These are phyloP conservation scores for Metarhizium rileyi DNA, from an alignment of 2,329 filamentous ascomycete genomes.

Conservation along the genomic window DNA sequence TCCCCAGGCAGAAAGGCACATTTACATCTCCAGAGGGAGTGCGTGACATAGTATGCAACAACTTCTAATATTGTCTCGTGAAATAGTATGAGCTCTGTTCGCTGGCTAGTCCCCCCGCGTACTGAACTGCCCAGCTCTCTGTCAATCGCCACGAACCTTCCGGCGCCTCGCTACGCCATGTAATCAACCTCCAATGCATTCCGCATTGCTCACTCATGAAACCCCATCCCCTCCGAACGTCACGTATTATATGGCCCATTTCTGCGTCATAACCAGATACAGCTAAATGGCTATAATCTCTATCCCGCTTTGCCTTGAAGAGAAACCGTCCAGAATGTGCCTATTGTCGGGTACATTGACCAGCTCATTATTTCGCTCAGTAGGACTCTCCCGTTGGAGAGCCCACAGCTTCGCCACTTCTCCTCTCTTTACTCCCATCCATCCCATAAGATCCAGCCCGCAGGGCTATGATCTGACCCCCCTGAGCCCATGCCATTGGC, in stretches of 20 bases:
- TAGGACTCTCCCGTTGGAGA: not conserved
- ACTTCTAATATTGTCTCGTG: too few species aligned
- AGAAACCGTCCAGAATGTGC: too few species aligned
- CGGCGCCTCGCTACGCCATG: not conserved
- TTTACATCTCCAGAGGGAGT: too few species aligned
- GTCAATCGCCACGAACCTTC: too few species aligned
- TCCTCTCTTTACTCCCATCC: conserved; percentile 26
- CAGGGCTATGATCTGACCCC: conserved; percentile 19
- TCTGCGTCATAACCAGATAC: not conserved
- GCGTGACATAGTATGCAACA: too few species aligned
- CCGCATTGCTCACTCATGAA: not conserved
- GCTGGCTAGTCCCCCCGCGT: too few species aligned
- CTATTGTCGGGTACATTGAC: too few species aligned
- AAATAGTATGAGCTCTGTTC: too few species aligned
- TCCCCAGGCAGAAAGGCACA: too few species aligned
- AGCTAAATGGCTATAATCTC: not conserved
- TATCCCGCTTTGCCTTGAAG: not conserved
- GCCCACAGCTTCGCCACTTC: not conserved
- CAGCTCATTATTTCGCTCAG: not conserved
- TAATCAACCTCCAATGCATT: not conserved
- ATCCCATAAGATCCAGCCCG: conserved; percentile 30
- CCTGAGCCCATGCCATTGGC: conserved; percentile 17
- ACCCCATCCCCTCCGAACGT: too few species aligned
- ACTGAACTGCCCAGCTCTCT: too few species aligned
- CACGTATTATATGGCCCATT: not conserved